phyloP scores from a whole-genome alignment of 345 rosid genomes.

The sweet orange (Citrus sinensis) region DNA sequence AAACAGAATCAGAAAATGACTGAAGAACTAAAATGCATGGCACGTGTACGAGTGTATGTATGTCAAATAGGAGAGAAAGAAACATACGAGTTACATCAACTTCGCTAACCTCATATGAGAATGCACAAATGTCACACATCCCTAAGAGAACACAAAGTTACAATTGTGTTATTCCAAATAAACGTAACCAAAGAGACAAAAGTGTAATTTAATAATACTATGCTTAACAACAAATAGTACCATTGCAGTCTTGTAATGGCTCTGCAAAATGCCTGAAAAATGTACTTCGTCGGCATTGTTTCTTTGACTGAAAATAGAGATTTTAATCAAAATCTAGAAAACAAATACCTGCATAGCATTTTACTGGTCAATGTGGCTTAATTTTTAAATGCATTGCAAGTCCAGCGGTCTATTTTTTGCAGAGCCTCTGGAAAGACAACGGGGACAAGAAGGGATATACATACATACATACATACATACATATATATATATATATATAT shows the following conservation, averaged over 20 bases:
- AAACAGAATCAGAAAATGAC: not conserved
- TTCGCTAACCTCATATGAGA: slow-evolving; percentile 61
- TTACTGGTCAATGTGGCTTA: not conserved
- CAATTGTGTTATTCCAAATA: slow-evolving; percentile 10
- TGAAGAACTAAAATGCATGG: not conserved
- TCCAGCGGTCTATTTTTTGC: not conserved
- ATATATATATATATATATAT: too few relatives aligned
- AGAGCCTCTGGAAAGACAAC: not conserved
- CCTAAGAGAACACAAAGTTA: slow-evolving; percentile 40
- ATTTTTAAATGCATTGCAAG: not conserved
- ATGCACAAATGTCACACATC: slow-evolving; percentile 93
- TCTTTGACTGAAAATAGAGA: slow-evolving; percentile 56
- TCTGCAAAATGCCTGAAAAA: slow-evolving; percentile 87
- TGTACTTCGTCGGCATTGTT: slow-evolving; percentile 77
- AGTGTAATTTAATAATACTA: not conserved
- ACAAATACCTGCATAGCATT: not conserved
- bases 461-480: too few relatives aligned
- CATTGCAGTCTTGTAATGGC: slow-evolving; percentile 84
- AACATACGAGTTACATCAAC: slow-evolving; percentile 72
- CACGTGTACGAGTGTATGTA: not conserved
- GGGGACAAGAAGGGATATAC: not conserved
- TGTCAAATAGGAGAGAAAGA: slow-evolving; percentile 1
- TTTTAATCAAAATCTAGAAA: slow-evolving; percentile 6
- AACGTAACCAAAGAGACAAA: not conserved
- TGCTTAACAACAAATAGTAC: slow-evolving; percentile 32